Percentiles rank a stretch among this genome's conserved stretches.
phyloP scores from a whole-genome alignment of 2,329 filamentous ascomycete species.

The Monilinia aucupariae region DNA sequence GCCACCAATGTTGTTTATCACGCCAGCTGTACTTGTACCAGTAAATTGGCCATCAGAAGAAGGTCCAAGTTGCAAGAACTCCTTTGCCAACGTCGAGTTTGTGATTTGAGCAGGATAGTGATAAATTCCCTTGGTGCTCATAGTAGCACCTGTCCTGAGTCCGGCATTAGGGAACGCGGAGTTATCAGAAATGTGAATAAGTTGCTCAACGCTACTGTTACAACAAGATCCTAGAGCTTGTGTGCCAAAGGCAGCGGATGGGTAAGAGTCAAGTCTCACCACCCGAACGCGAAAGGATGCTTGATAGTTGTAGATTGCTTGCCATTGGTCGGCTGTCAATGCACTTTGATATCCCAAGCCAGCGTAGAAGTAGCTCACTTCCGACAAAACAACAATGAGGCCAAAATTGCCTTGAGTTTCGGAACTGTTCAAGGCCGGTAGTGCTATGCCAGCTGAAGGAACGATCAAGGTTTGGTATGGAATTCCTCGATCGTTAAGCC shows the following conservation, averaged over 20 bases:
- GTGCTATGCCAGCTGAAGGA: constrained; percentile 44
- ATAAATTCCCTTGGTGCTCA: constrained; percentile 48
- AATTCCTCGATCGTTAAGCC: constrained; percentile 56
- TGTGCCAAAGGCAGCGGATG: constrained; percentile 45
- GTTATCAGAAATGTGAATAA: constrained; percentile 46
- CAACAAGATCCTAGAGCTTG: constrained; percentile 41
- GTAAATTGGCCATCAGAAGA: constrained; percentile 37
- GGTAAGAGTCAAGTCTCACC: constrained; percentile 55
- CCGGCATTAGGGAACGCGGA: constrained; percentile 49
- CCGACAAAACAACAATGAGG: constrained; percentile 41
- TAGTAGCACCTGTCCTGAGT: constrained; percentile 40
- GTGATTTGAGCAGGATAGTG: constrained; percentile 54
- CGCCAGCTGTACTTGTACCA: constrained; percentile 45
- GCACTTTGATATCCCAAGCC: constrained; percentile 21
- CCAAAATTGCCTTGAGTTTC: constrained; percentile 50
- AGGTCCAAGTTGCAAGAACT: constrained; percentile 49
- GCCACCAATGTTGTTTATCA: constrained; percentile 53
- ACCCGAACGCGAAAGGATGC: constrained; percentile 51
- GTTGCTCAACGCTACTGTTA: constrained; percentile 43
- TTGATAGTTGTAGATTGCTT: constrained; percentile 52
- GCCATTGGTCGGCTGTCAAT: constrained; percentile 52
- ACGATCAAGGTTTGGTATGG: constrained; percentile 51
- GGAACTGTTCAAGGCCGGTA: constrained; percentile 46
- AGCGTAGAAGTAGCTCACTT: constrained; percentile 39
- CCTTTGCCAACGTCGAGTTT: constrained; percentile 48